Percentiles rank a stretch among this genome's conserved stretches.
Conservation (phyloP, 176 grass and related monocot genomes). For the Themeda triandra region DNA sequence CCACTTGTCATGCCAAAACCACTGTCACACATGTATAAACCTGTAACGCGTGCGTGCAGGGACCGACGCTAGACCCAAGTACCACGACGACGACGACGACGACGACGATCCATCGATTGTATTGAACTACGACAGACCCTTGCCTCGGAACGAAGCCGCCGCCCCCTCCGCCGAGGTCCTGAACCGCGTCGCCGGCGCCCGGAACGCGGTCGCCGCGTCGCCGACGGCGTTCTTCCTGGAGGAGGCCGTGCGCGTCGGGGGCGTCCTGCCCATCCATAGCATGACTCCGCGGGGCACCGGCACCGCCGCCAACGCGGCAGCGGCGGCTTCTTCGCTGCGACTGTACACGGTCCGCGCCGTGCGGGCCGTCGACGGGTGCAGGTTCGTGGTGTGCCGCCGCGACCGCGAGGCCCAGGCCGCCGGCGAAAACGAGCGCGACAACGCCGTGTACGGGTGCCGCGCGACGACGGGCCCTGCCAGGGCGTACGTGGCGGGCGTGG, state of each 20-base stretch:
- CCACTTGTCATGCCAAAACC: no score
- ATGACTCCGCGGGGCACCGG: neutral
- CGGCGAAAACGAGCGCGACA: neutral
- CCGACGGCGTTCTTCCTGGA: slow-evolving; percentile 32
- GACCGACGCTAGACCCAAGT: no score
- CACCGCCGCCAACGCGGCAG: neutral
- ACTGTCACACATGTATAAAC: no score
- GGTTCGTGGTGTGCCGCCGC: slow-evolving; percentile 31
- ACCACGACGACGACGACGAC: no score
- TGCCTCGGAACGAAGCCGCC: no score
- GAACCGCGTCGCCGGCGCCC: no score
- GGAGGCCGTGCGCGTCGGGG: slow-evolving; percentile 33
- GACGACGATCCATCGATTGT: no score
- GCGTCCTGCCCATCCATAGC: slow-evolving; percentile 4
- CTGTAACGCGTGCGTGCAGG: no score
- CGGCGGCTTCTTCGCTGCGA: neutral
- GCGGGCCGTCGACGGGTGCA: slow-evolving; percentile 6
- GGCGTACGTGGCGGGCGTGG: slow-evolving; percentile 1
- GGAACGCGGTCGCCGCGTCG: neutral
- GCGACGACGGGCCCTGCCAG: neutral
- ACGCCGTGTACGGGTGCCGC: slow-evolving; percentile 22
- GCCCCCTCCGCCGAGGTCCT: no score
- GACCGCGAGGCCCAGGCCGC: neutral
- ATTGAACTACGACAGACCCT: no score
- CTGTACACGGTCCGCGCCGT: slow-evolving; percentile 12